Percentiles rank a stretch among this genome's conserved stretches.
Conservation (phyloP, 306 rosid species). For the Dicorynia guianensis region DNA sequence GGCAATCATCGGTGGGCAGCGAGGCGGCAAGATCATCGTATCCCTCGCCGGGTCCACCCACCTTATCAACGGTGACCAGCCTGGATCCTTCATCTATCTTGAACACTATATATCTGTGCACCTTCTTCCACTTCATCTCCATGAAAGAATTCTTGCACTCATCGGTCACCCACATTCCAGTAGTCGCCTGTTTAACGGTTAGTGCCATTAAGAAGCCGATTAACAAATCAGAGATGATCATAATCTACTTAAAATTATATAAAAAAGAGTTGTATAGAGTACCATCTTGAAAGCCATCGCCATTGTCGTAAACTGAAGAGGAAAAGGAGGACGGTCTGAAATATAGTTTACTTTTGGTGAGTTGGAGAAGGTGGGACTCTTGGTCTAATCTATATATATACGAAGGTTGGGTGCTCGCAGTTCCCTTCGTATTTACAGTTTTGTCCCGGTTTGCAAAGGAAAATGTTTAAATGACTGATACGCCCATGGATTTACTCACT, state of each 20-base stretch:
- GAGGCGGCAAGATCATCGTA: constrained; percentile 89
- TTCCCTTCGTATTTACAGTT: constrained; percentile 43
- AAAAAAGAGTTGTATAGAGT: not conserved
- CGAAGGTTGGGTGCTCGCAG: not conserved
- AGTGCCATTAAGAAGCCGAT: no score
- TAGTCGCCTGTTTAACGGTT: constrained; percentile 68
- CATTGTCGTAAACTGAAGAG: constrained; percentile 60
- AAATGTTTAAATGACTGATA: no score
- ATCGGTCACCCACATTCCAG: constrained; percentile 99
- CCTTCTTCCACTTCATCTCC: constrained; percentile 99
- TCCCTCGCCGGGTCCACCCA: constrained; percentile 87
- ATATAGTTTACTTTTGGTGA: not conserved
- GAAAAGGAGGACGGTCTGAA: constrained; percentile 5
- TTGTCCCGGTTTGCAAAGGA: constrained; percentile 16
- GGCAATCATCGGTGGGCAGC: constrained; percentile 85
- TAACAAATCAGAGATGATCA: not conserved
- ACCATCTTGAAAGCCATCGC: constrained; percentile 99
- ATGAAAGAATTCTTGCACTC: constrained; percentile 96
- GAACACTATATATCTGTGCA: constrained; percentile 87
- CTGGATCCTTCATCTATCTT: constrained; percentile 91
- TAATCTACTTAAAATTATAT: not conserved
- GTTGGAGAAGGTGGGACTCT: not conserved
- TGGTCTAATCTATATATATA: constrained; percentile 22
- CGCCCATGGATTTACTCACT: no score
- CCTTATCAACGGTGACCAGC: constrained; percentile 94